Evolutionary conservation across 805 yeast species (phyloP), one percentile per base, ranked within the genome.

Genomic region (Schwanniomyces yamadae): DNA sequence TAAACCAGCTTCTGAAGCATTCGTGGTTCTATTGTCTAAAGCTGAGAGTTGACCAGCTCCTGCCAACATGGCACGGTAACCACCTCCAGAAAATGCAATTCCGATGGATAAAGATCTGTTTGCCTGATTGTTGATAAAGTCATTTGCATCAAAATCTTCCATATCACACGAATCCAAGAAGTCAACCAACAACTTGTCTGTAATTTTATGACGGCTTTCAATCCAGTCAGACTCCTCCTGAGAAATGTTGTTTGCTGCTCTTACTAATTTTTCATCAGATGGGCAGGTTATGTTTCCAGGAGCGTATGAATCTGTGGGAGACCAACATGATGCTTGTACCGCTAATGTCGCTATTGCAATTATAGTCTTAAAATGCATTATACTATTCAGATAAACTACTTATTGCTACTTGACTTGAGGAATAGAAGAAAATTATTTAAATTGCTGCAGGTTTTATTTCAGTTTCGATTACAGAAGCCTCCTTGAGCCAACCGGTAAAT

Each of bases 11-110:
- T 70, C 66, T 18, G 62, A 63, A 4, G 78, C 66, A 37, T 71
- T 74, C 6, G 52, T 60, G 4, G 88, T 80, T 48, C 95, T 66
- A 52, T 79, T 78, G 58, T 88, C 96, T 38, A 85, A 60, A 0
- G 91, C 95, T 1, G 90, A 64, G 21, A 89, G 62, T 57, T 83
- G 80, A 26, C 96, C 96, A 8, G 95, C 96, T 1, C 95, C 96
- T 40, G 45, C 35, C 71, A 82, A 69, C 90, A 88, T 85, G 22
- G 96, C 95, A 42, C 96, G 73, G 58, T 85, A 88, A 3, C 96
- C 96, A 54, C 96, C 96, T 29, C 96, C 96, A 11, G 86, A 36
- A 27, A 63, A 63, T 1, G 69, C 63, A 13, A 63, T 15, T 8
- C 69, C 71, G 12, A 64, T 57, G 20, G 51, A 50, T 32, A 64